Base-by-base conservation (phyloP, 2,329 filamentous ascomycete species). In the Beauveria pseudobassiana region DNA sequence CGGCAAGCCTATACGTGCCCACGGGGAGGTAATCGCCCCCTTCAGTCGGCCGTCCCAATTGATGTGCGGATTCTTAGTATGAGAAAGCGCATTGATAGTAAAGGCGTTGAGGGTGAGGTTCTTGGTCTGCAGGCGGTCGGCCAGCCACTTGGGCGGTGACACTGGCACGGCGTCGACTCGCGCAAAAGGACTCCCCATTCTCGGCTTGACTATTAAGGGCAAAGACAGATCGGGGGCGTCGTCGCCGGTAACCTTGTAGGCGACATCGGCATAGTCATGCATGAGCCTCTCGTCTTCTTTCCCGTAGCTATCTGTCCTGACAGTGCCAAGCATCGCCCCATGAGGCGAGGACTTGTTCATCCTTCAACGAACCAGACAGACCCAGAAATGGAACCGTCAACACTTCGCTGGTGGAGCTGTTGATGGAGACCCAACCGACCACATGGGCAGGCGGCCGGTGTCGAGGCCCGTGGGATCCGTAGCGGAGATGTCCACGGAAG, bases 211-310 rank as follows among this genome's bases (percentile, higher is more conserved):
- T 18, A 14, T 12, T 14, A 50, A 2, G 24, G 46, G 46, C 7
- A 50, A 9, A 26, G 22, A 18, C 28, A 50, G 46, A 5, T 14
- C 3, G 22, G 26, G 18, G 24, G 24, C 28, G 24, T 5, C n/a
- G 16, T 50, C 46, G 24, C 28, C 18, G 24, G 26, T 49, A 16
- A 28, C 18, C 8, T 49, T 18, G 24, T 49, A 49, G 12, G 16
- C 14, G 5, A 49, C 28, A 3, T 16, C 12, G 1, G 16, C 1
- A 3, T 24, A 12, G n/a, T 50, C 24, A 28, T 3, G 5, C 26
- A n/a, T 6, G 18, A 7, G 2, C 2, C 5, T 2, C 12, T 49
- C 22, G 8, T 1, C 2, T 28, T 5, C 10, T 1, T 24, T 5
- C 22, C 24, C 26, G 5, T 24, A 4, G 10, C 12, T 3, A 6